phyloP scores from a whole-genome alignment of 1,284 basidiomycete genomes.

The Lentinula novae-zelandiae region DNA sequence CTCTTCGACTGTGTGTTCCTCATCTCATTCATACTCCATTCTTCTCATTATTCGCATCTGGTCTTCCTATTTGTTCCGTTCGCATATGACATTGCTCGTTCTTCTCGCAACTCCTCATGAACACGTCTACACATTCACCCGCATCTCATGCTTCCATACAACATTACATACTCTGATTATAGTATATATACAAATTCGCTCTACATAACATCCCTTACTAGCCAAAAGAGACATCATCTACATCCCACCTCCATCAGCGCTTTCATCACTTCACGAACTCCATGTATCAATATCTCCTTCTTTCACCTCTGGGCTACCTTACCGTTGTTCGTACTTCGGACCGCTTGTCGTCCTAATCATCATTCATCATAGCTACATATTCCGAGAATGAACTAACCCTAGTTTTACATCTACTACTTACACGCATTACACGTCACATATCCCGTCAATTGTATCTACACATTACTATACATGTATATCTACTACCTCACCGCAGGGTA shows the following conservation, averaged over 20 bases:
- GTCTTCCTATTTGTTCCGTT: neutral
- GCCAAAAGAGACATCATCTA: neutral
- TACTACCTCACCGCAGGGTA: too few species aligned
- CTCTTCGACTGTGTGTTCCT: neutral
- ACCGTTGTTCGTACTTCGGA: neutral
- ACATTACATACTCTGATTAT: conserved; percentile 2
- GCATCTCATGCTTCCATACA: neutral
- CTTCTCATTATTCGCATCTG: neutral
- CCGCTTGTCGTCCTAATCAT: neutral
- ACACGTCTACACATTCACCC: neutral
- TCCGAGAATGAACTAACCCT: too few species aligned
- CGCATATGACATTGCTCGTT: neutral
- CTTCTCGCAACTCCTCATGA: neutral
- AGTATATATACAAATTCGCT: neutral
- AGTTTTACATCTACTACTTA: too few species aligned
- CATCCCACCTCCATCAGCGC: neutral
- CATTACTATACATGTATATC: too few species aligned
- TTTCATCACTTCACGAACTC: neutral
- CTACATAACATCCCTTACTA: neutral
- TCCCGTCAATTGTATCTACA: too few species aligned
- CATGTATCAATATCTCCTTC: conserved; percentile 2
- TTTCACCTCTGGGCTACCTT: neutral
- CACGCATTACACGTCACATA: too few species aligned
- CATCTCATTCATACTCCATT: neutral
- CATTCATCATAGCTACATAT: neutral